Evolutionary conservation across 2,329 filamentous ascomycete species (phyloP).

Genomic region (Aureobasidium uvarum): DNA sequence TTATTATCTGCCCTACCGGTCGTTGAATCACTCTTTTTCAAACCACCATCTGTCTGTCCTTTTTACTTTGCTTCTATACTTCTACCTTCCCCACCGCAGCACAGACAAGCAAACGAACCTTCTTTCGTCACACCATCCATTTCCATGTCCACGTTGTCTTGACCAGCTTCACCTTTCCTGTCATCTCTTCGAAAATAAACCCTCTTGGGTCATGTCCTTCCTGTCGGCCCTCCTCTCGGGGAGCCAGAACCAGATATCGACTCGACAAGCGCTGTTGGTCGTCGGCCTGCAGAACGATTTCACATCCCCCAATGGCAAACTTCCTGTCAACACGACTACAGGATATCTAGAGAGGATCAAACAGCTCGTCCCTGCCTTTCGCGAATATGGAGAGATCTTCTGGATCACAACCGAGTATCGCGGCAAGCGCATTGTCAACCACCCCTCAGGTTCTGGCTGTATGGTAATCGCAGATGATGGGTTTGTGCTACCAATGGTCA

Average conservation of each 20-base stretch:
- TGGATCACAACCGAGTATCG: conserved; percentile 79
- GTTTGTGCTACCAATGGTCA: conserved; percentile 3
- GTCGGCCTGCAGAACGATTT: conserved; percentile 94
- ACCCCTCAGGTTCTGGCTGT: conserved; percentile 20
- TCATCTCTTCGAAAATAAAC: neutral
- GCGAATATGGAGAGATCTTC: conserved; percentile 69
- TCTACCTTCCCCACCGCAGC: conserved; percentile 18
- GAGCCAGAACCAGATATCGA: conserved; percentile 54
- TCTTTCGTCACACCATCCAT: conserved; percentile 18
- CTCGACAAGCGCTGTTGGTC: conserved; percentile 69
- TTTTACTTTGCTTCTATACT: conserved; percentile 9
- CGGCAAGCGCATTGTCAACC: conserved; percentile 24
- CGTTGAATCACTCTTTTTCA: neutral
- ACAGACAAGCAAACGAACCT: conserved; percentile 25
- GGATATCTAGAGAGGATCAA: conserved; percentile 67
- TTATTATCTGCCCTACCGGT: conserved; percentile 22
- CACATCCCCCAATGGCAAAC: conserved; percentile 62
- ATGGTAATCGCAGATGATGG: conserved; percentile 21
- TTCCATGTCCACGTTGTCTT: neutral
- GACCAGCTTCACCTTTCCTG: neutral
- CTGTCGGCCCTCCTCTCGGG: conserved; percentile 47
- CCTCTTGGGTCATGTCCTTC: conserved; percentile 39
- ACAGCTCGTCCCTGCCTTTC: conserved; percentile 68
- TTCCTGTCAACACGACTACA: conserved; percentile 62
- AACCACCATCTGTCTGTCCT: conserved; percentile 3